Evolutionary conservation across 495 filamentous ascomycete genomes (phyloP), one percentile per base, ranked within the genome.

Genomic region (Rusavskia elegans): DNA sequence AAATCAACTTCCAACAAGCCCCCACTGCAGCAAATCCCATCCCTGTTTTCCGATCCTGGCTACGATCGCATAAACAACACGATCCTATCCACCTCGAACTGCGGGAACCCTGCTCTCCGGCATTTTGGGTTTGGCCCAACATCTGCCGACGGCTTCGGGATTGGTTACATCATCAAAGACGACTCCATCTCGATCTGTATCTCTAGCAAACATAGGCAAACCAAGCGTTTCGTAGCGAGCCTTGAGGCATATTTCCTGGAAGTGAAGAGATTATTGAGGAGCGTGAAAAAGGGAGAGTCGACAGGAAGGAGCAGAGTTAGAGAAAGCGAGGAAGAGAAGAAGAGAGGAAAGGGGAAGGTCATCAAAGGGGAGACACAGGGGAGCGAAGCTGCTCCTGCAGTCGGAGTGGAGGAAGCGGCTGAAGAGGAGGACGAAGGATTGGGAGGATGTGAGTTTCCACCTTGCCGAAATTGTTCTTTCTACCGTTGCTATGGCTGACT

Each of bases 91-190:
- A 96, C 92, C 1, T 95, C 89, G n/a, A 98, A 98, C 69, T 98
- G 92, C 67, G 92, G 92, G 51, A 98, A 98, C 67, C 92, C 92
- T 2, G 89, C 85, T n/a, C 77, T 98, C 14, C 83, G 92, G 1
- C 87, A 95, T 45, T 98, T 98, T 59, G 92, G 92, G 11, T 98
- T 98, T 66, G 92, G 92, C 0, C 92, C 92, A 3, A 93, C 89
- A 0, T 89, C 84, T 3, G 90, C 83, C 27, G 93, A 97, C 50
- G 92, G 92, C 0, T 97, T 97, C 64, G 92, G 93, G 13, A 94
- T 98, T 51, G 92, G 92, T 13, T 98, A 98, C 67, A 97, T 98
- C 59, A 96, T 98, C 78, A 98, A 98, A 66, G 90, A 95, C 60
- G 90, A 95, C 37, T 74, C 77, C 46, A 83, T 98, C 59, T 86